phyloP scores from a whole-genome alignment of 192 early-diverging fungal genomes.

The Entomortierella parvispora region DNA sequence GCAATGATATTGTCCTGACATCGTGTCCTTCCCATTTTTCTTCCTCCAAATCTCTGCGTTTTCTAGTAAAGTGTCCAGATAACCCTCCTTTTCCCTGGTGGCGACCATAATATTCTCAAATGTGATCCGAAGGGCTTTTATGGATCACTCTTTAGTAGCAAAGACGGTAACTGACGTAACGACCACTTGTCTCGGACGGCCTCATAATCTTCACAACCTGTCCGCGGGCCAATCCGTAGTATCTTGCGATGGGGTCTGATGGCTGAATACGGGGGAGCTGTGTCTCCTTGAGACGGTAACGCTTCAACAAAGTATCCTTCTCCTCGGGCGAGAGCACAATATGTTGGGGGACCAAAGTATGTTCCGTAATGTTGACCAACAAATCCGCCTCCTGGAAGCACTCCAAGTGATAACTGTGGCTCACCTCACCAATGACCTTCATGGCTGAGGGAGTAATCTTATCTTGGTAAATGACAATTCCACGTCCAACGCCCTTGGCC shows the following conservation, averaged over 20 bases:
- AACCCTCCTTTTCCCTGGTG: too few relatives aligned
- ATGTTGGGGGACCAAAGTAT: conserved; percentile 95
- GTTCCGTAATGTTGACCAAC: conserved; percentile 97
- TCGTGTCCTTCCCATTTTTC: background rate
- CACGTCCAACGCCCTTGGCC: conserved; percentile 80
- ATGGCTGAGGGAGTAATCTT: conserved; percentile 86
- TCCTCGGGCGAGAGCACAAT: conserved; percentile 86
- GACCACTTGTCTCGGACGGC: conserved; percentile 95
- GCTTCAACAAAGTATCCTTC: conserved; percentile 87
- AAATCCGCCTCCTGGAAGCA: conserved; percentile 92
- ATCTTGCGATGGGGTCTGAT: conserved; percentile 93
- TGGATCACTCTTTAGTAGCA: conserved; percentile 73
- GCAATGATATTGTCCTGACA: too few relatives aligned
- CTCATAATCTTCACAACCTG: conserved; percentile 96
- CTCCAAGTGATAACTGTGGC: conserved; percentile 70
- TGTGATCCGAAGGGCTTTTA: too few relatives aligned
- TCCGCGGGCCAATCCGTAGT: conserved; percentile 91
- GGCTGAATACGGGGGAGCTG: conserved; percentile 92
- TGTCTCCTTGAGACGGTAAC: conserved; percentile 95
- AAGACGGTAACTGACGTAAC: conserved; percentile 96
- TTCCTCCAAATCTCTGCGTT: too few relatives aligned
- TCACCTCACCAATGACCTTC: conserved; percentile 67
- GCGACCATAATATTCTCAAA: too few relatives aligned
- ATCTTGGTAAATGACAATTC: conserved; percentile 89
- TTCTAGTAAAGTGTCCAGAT: too few relatives aligned